phyloP scores from a whole-genome alignment of 805 yeast species.

The Candida maesae region DNA sequence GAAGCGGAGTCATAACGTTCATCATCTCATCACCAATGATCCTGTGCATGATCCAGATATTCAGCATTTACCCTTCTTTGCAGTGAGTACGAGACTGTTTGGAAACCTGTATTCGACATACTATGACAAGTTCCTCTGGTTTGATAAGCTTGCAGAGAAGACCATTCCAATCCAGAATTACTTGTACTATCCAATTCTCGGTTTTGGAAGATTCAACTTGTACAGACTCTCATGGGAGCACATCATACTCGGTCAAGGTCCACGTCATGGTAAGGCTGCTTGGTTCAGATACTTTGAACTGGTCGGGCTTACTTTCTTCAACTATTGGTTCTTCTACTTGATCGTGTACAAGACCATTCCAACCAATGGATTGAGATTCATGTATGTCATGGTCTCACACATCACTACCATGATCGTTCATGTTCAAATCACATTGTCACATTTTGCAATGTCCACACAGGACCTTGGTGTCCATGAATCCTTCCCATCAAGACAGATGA shows the following conservation, averaged over 20 bases:
- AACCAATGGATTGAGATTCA: constrained; percentile 49
- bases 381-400: constrained; percentile 69
- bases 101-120: constrained; percentile 74
- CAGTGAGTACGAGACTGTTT: constrained; percentile 71
- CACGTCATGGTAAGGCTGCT: constrained; percentile 76
- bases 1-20: constrained; percentile 93
- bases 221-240: constrained; percentile 81
- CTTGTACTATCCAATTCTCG: constrained; percentile 71
- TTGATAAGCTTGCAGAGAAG: constrained; percentile 59
- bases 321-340: constrained; percentile 78
- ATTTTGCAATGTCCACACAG: constrained; percentile 91
- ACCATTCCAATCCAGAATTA: constrained; percentile 64
- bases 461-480: constrained; percentile 80
- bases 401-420: constrained; percentile 87
- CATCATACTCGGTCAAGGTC: constrained; percentile 71
- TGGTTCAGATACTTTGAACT: constrained; percentile 82
- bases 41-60: constrained; percentile 94
- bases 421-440: constrained; percentile 85
- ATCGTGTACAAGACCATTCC: constrained; percentile 50
- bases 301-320: constrained; percentile 62
- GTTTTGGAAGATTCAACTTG: constrained; percentile 82
- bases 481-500: constrained; percentile 71
- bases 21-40: constrained; percentile 85
- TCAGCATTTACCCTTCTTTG: constrained; percentile 89
- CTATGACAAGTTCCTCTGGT: constrained; percentile 63